Evolutionary conservation across 805 yeast genomes (phyloP).

Genomic region (Candida taoyuanica): DNA sequence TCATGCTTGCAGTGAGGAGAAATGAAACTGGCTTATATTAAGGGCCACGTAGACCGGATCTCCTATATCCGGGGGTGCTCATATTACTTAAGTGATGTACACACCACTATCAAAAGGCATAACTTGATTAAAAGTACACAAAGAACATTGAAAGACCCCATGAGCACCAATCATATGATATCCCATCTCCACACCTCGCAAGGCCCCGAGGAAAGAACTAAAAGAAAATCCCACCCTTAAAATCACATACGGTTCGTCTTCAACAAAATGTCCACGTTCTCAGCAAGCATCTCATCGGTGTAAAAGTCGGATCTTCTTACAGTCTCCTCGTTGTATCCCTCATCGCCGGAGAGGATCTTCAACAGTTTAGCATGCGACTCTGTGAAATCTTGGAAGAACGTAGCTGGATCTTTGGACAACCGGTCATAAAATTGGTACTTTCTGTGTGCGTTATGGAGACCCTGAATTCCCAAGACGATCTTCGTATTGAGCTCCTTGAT

Average conservation of each 20-base stretch:
- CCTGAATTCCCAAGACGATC: slow-evolving; percentile 42
- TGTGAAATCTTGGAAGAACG: slow-evolving; percentile 66
- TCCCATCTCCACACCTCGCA: too few relatives aligned
- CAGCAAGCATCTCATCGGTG: slow-evolving; percentile 66
- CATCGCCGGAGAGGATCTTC: slow-evolving; percentile 84
- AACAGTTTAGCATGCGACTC: slow-evolving; percentile 80
- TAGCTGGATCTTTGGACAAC: slow-evolving; percentile 71
- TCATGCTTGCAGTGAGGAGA: too few relatives aligned
- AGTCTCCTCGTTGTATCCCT: slow-evolving; percentile 81
- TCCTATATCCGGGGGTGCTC: background rate
- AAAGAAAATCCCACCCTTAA: background rate
- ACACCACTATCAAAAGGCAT: too few relatives aligned
- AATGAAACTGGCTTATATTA: too few relatives aligned
- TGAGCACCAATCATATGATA: too few relatives aligned
- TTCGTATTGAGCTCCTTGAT: slow-evolving; percentile 31
- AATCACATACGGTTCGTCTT: slow-evolving; percentile 39
- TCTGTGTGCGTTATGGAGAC: slow-evolving; percentile 46
- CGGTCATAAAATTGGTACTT: slow-evolving; percentile 77
- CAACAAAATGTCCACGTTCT: slow-evolving; percentile 72
- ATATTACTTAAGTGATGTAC: too few relatives aligned
- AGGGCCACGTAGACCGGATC: background rate
- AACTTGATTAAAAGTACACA: too few relatives aligned
- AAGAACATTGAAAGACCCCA: too few relatives aligned
- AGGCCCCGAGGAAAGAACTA: too few relatives aligned
- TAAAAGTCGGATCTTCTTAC: slow-evolving; percentile 84